Conservation (phyloP, 345 rosid genomes). For the Salix exigua region DNA sequence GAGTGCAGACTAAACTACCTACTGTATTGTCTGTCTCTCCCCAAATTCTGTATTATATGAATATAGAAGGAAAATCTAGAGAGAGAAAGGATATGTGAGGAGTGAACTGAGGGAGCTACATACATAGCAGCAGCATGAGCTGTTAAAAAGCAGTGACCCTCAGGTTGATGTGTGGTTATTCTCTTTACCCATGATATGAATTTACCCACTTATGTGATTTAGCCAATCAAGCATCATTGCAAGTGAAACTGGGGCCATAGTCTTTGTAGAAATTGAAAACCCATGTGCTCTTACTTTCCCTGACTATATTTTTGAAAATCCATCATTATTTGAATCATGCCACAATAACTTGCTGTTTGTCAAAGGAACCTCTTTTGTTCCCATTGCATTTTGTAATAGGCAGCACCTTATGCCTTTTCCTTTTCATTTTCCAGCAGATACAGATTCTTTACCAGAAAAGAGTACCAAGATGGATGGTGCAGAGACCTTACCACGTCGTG, state of each 20-base stretch:
- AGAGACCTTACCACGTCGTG: slow-evolving; percentile 44
- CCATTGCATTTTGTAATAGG: not conserved
- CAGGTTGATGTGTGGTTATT: not conserved
- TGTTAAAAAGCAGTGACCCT: not conserved
- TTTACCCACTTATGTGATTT: not conserved
- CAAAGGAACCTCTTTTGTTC: not conserved
- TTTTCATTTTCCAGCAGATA: not conserved
- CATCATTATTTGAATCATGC: not conserved
- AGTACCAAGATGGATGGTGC: slow-evolving; percentile 24
- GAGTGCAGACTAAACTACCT: not conserved
- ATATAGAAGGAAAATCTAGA: not conserved
- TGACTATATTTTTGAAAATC: not conserved
- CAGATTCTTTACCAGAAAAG: slow-evolving; percentile 44
- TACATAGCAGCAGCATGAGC: not conserved
- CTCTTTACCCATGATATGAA: not conserved
- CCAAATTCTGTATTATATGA: not conserved
- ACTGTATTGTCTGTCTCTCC: not conserved
- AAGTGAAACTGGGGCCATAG: not conserved
- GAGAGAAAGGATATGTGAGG: not conserved
- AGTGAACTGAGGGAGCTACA: not conserved
- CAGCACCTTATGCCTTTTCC: not conserved
- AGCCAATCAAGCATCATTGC: not conserved
- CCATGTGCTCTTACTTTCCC: not conserved
- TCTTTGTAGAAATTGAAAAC: not conserved
- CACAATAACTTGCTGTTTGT: not conserved